Conservation (phyloP, 176 grass and related monocot genomes). For the Ananas comosus region DNA sequence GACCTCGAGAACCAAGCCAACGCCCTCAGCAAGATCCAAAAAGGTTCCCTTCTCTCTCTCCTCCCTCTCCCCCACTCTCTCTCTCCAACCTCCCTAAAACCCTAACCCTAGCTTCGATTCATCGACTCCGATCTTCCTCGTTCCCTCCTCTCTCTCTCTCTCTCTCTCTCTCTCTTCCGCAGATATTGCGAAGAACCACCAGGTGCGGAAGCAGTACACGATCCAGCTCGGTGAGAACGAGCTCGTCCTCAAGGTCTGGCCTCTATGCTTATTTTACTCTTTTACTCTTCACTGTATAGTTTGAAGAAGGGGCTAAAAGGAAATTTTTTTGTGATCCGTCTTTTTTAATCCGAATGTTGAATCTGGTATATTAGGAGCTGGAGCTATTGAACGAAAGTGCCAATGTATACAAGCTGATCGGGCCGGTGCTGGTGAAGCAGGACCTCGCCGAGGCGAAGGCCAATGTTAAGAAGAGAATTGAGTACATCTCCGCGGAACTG, state of each 20-base stretch:
- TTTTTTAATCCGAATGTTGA: slow-evolving; percentile 4
- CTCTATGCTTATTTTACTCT: neutral
- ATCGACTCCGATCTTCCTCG: neutral
- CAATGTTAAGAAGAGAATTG: slow-evolving; percentile 93
- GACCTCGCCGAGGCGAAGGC: slow-evolving; percentile 90
- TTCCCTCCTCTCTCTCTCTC: neutral
- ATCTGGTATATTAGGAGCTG: slow-evolving; percentile 45
- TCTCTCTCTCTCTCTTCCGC: neutral
- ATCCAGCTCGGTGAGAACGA: slow-evolving; percentile 98
- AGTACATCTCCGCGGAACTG: slow-evolving; percentile 93
- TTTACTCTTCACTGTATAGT: neutral
- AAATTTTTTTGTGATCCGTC: neutral
- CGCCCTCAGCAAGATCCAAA: slow-evolving; percentile 92
- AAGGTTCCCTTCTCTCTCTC: slow-evolving; percentile 29
- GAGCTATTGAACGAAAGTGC: slow-evolving; percentile 67
- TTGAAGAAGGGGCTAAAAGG: too few relatives aligned
- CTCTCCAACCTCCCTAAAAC: neutral
- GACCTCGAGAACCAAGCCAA: slow-evolving; percentile 77
- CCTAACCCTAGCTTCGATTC: slow-evolving; percentile 23
- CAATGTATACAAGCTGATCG: slow-evolving; percentile 94
- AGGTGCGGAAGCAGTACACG: slow-evolving; percentile 98
- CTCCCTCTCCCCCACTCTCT: neutral
- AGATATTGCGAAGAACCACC: slow-evolving; percentile 96
- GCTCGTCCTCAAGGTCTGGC: slow-evolving; percentile 75
- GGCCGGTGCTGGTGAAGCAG: slow-evolving; percentile 89